These are phyloP conservation scores for Beauveria caledonica DNA, from an alignment of 2,329 filamentous ascomycete genomes.

Conservation along the genomic window DNA sequence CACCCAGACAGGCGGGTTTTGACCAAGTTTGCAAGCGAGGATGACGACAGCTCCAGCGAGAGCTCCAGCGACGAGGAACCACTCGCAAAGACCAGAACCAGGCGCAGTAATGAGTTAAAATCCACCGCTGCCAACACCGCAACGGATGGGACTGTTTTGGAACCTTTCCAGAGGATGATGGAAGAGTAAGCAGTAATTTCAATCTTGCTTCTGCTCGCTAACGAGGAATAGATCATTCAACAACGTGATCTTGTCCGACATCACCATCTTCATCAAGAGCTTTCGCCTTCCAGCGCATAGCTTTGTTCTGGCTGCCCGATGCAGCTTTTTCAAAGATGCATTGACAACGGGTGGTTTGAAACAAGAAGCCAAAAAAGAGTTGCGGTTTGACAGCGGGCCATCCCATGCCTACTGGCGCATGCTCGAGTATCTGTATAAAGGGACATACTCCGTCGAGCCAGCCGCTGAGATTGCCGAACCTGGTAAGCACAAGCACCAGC, in stretches of 20 bases:
- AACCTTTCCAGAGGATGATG: conserved; percentile 1
- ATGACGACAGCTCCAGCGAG: background rate
- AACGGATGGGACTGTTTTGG: background rate
- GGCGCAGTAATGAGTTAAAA: background rate
- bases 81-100: background rate
- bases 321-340: background rate
- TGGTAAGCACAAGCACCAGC: background rate
- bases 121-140: background rate
- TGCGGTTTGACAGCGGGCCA: background rate
- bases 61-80: background rate
- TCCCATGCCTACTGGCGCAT: conserved; percentile 6
- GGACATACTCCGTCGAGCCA: background rate
- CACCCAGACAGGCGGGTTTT: background rate
- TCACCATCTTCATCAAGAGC: background rate
- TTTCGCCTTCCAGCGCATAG: background rate
- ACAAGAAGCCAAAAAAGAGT: background rate
- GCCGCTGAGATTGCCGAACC: background rate
- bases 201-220: background rate
- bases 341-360: background rate
- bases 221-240: background rate
- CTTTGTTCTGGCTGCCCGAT: conserved; percentile 2
- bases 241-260: background rate
- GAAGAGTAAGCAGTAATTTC: background rate
- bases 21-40: background rate
- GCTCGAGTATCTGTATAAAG: conserved; percentile 6